A percentile compares a stretch with the other conserved stretches of the same genome.
Evolutionary conservation across 106 monocot genomes (phyloP).

Genomic region (Dendrobium chrysotoxum): DNA sequence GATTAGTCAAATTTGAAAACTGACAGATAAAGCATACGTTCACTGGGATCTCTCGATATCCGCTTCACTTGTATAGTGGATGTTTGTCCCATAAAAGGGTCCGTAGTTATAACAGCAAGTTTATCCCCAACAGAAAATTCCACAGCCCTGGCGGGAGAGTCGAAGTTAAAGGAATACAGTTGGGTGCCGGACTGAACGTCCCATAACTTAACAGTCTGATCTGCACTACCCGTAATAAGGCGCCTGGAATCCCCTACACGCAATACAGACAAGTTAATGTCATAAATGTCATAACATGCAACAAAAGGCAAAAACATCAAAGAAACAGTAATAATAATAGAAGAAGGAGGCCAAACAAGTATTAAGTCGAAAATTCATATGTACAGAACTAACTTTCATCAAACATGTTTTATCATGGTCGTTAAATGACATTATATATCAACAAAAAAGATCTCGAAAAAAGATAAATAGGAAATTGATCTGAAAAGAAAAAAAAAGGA

Average conservation of each 20-base stretch:
- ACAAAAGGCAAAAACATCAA: not conserved
- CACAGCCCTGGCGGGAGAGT: slow-evolving; percentile 76
- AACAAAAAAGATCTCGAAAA: not conserved
- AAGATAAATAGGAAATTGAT: not conserved
- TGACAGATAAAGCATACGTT: slow-evolving; percentile 36
- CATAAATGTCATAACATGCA: not conserved
- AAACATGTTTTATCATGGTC: not conserved
- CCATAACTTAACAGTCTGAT: slow-evolving; percentile 82
- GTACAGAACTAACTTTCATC: not conserved
- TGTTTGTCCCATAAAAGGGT: slow-evolving; percentile 64
- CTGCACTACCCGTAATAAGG: slow-evolving; percentile 80
- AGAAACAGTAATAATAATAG: not conserved
- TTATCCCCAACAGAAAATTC: slow-evolving; percentile 87
- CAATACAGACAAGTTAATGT: not conserved
- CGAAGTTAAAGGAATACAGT: slow-evolving; percentile 70
- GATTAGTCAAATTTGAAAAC: not conserved
- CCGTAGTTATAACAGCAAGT: slow-evolving; percentile 71
- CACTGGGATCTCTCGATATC: slow-evolving; percentile 54
- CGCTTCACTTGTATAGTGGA: slow-evolving; percentile 82
- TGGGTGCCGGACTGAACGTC: slow-evolving; percentile 74
- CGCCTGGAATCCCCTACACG: slow-evolving; percentile 67
- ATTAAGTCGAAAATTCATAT: not conserved
- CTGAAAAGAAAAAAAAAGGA: not conserved
- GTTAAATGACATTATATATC: not conserved
- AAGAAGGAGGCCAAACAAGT: slow-evolving; percentile 2